Evolutionary conservation across 2,329 filamentous ascomycete genomes (phyloP), one percentile per base, ranked within the genome.

Genomic region (Aspergillus sp.): DNA sequence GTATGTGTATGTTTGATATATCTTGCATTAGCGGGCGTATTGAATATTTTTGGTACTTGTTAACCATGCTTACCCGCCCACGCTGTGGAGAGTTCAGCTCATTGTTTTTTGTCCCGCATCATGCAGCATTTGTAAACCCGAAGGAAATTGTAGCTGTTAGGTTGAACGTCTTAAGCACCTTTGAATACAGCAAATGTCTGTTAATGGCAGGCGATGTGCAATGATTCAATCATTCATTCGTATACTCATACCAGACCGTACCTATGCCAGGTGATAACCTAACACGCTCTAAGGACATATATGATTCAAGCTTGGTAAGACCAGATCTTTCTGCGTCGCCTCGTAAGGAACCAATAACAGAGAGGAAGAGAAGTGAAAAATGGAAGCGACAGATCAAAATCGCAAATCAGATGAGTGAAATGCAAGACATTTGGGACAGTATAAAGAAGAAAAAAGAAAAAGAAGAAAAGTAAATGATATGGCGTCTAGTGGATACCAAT

Each of bases 201-300:
- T 36, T n/a, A n/a, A 36, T 36, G 15, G 12, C 5, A 36, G 34
- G 34, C 15, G 7, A 36, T 5, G 17, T 48, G 38, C 42, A 50
- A 48, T 45, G 58, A 62, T 60, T 66, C 54, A 58, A 71, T 71
- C 68, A 63, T 71, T 72, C 68, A 72, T 67, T 72, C 68, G 62
- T 71, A 70, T 64, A 70, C 66, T 71, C 69, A 56, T 71, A 63
- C 64, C 64, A 65, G 62, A 66, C 59, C 62, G 57, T 57, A 55
- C 48, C 43, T 48, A 54, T 53, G 53, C 41, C 53, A 59, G 48
- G 17, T 54, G 34, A 34, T 55, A 55, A 48, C 56, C 59, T 45
- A 58, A 55, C 34, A 57, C 51, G 51, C 55, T 57, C 41, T 60
- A 52, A 53, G 43, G 39, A 54, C 48, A 56, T 56, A 48, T 49